Evolutionary conservation across 169 alveolate species (phyloP), one percentile per base, ranked within the genome.

Genomic region (Theileria luwenshuni): DNA sequence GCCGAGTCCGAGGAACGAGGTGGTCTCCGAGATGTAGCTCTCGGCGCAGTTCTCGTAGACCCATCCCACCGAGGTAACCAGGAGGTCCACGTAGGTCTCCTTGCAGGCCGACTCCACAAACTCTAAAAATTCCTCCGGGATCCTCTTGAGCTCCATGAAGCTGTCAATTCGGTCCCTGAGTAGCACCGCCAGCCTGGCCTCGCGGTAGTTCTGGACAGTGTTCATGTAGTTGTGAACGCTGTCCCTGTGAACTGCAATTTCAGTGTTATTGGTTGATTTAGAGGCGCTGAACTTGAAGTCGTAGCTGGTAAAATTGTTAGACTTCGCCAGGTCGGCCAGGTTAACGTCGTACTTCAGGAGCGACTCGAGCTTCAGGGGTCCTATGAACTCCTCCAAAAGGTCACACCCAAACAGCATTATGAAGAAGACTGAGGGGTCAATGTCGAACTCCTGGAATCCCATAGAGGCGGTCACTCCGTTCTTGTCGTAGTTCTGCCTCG

Each of bases 61-160:
- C 93, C 93, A 88, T 6, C 93, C 93, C 19, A 88, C 83, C 12
- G 93, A 88, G 61, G 80, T 88, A 42, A 88, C 77, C 68, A 88
- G 47, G 17, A 85, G 65, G 54, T 85, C 88, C 21, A 89, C 73
- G 75, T 77, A 84, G 1, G 84, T 71, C 3, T 83, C 86, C 17
- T 72, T 65, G 38, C 86, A 59, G 6, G 45, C 63, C 0, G 76
- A 3, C 48, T 87, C 91, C 77, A 86, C 59, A 19, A 56, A 56
- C 30, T 56, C 45, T 10, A 25, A 10, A 74, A 41, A 61, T 0
- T 48, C 69, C 21, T 42, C 54, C 83, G 85, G 75, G 5, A 49
- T 45, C 32, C 15, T 56, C 42, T 70, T 79, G 21, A 59, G 80
- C 21, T 69, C 65, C n/a, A 79, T 86, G 30, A 47, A 74, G 35